Evolutionary conservation across 140 eudicot genomes (phyloP), one percentile per base, ranked within the genome.

Genomic region (Senecio squalidus): DNA sequence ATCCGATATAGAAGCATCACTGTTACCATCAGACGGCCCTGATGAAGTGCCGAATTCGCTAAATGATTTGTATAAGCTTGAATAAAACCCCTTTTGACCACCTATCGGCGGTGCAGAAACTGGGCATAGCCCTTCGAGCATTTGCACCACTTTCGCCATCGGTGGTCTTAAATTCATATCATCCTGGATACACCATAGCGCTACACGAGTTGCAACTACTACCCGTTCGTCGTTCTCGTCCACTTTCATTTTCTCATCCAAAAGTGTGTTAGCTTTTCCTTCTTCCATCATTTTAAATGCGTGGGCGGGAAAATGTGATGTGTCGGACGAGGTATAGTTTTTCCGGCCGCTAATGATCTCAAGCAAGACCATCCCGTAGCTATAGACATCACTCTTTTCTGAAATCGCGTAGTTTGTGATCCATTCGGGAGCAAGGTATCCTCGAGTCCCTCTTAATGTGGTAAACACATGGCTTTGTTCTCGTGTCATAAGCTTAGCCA

Each of bases 341-440:
- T 87, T 92, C 60, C 89, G 67, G 18, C 96, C 98, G 8, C 84
- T 92, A 44, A 92, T 77, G 17, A 92, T 77, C 74, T 92, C 98
- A 13, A 92, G 89, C 69, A 92, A 61, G 21, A 92, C 96, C 96
- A 92, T 84, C 10, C 98, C 96, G 20, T 81, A 92, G 74, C 98
- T 92, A 20, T 74, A 92, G 17, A 92, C 98, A 41, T 92, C 98
- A 48, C 96, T 88, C 74, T 92, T 92, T 60, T 92, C 98, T 4
- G 98, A 87, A 15, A 92, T 92, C 2, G 98, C 92, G 47, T 87
- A 81, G 80, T 79, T 92, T 6, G 93, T 84, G 76, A 92, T 81
- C 98, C 96, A 92, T 50, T 92, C 98, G 0, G 98, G 98, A 0
- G 98, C 98, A 27, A 92, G 88, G 76, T 92, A 92, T 11, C 98